These are phyloP conservation scores for Digitaria exilis DNA, from an alignment of 202 grass and related monocot genomes.

Conservation along the genomic window DNA sequence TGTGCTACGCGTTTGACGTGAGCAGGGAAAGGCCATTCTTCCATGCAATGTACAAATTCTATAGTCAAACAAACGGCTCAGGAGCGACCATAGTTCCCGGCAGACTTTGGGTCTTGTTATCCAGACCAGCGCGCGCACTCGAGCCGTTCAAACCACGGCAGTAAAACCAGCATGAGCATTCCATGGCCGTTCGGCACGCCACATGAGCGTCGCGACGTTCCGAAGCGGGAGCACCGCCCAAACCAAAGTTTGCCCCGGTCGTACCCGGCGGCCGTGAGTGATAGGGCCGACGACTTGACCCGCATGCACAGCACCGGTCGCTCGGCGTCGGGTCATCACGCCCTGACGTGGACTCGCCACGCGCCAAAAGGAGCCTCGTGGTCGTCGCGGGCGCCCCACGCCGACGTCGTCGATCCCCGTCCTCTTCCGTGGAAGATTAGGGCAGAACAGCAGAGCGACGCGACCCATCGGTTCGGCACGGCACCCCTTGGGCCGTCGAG, in stretches of 20 bases:
- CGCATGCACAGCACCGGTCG: background rate
- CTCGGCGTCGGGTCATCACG: background rate
- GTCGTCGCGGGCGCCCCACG: background rate
- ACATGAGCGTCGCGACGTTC: too few relatives aligned
- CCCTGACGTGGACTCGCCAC: background rate
- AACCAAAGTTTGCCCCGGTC: background rate
- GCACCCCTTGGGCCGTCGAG: too few relatives aligned
- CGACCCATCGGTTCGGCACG: background rate
- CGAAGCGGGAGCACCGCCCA: too few relatives aligned
- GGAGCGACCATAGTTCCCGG: background rate
- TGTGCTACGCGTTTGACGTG: background rate
- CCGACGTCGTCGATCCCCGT: background rate
- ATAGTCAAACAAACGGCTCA: background rate
- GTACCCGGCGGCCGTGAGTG: background rate
- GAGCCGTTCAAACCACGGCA: too few relatives aligned
- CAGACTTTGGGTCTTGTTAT: background rate
- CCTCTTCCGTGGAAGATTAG: too few relatives aligned
- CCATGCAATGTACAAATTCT: too few relatives aligned
- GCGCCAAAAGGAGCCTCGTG: background rate
- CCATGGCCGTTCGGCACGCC: too few relatives aligned
- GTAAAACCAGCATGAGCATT: too few relatives aligned
- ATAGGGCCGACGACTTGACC: constrained; percentile 4
- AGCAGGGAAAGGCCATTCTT: background rate
- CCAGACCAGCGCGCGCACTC: background rate
- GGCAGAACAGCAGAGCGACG: background rate